phyloP scores from a whole-genome alignment of 129 eudicot species.

The Calendula officinalis region DNA sequence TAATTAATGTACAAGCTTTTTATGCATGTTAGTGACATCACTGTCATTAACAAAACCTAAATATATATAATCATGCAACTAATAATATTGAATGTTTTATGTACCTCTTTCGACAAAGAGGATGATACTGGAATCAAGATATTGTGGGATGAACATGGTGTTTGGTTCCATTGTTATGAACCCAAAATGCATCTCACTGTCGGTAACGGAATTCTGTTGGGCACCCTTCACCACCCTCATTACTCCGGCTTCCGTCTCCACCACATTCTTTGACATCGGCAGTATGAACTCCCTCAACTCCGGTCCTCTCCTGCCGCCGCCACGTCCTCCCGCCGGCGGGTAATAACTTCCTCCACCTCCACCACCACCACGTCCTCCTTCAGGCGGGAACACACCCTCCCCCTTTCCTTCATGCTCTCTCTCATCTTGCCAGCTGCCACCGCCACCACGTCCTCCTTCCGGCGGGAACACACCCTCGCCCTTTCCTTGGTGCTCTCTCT shows the following conservation, averaged over 20 bases:
- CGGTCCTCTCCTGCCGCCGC: background rate
- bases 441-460: background rate
- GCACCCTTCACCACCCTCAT: slow-evolving; percentile 73
- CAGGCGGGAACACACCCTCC: slow-evolving; percentile 9
- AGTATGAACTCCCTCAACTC: slow-evolving; percentile 41
- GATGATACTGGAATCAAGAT: slow-evolving; percentile 72
- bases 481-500: slow-evolving; percentile 9
- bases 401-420: slow-evolving; percentile 6
- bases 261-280: slow-evolving; percentile 44
- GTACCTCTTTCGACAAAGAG: slow-evolving; percentile 75
- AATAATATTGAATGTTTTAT: background rate
- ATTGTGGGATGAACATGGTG: slow-evolving; percentile 78
- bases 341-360: slow-evolving; percentile 6
- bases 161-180: slow-evolving; percentile 88
- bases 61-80: too few species aligned
- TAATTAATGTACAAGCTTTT: too few species aligned
- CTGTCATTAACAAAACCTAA: too few species aligned
- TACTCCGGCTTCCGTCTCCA: slow-evolving; percentile 70
- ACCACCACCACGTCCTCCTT: slow-evolving; percentile 3
- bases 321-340: slow-evolving; percentile 25
- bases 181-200: slow-evolving; percentile 69
- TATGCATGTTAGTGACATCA: too few species aligned
- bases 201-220: slow-evolving; percentile 19
- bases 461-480: slow-evolving; percentile 25
- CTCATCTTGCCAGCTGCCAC: slow-evolving; percentile 3